These are phyloP conservation scores for Microsporum audouinii DNA, from an alignment of 2,329 filamentous ascomycete genomes.

Conservation along the genomic window DNA sequence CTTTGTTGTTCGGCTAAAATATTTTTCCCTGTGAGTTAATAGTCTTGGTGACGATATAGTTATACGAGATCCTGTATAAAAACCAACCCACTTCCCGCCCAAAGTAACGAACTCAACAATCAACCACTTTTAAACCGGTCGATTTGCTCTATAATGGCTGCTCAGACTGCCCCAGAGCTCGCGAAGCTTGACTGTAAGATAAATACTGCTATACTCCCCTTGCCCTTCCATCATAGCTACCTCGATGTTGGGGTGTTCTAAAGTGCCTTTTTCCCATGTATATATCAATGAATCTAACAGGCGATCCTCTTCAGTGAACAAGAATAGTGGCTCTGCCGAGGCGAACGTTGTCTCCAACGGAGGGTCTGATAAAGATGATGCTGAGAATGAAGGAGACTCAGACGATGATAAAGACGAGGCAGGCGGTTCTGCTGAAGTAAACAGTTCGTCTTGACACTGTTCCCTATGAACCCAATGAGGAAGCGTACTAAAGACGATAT, in stretches of 20 bases:
- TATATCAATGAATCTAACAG: background rate
- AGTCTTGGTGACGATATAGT: background rate
- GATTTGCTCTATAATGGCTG: slow-evolving; percentile 28
- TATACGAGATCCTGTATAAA: slow-evolving; percentile 5
- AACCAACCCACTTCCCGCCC: background rate
- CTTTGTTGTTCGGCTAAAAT: background rate
- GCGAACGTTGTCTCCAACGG: slow-evolving; percentile 25
- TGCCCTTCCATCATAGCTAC: background rate
- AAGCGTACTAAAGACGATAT: slow-evolving; percentile 3
- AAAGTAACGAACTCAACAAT: background rate
- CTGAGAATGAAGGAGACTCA: slow-evolving; percentile 41
- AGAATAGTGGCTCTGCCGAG: slow-evolving; percentile 23
- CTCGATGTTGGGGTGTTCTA: background rate
- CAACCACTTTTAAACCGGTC: background rate
- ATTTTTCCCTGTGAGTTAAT: background rate
- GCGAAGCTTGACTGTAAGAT: slow-evolving; percentile 31
- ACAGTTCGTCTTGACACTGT: slow-evolving; percentile 12
- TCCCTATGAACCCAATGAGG: background rate
- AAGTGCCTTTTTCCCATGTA: background rate
- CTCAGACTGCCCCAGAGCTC: slow-evolving; percentile 31
- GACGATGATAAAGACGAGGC: slow-evolving; percentile 42
- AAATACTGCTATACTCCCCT: background rate
- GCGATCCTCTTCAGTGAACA: slow-evolving; percentile 24
- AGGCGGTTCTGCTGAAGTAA: background rate
- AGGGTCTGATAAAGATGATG: slow-evolving; percentile 34